These are phyloP conservation scores for Elaeis guineensis DNA, from an alignment of 176 grass and related monocot genomes.

Conservation along the genomic window DNA sequence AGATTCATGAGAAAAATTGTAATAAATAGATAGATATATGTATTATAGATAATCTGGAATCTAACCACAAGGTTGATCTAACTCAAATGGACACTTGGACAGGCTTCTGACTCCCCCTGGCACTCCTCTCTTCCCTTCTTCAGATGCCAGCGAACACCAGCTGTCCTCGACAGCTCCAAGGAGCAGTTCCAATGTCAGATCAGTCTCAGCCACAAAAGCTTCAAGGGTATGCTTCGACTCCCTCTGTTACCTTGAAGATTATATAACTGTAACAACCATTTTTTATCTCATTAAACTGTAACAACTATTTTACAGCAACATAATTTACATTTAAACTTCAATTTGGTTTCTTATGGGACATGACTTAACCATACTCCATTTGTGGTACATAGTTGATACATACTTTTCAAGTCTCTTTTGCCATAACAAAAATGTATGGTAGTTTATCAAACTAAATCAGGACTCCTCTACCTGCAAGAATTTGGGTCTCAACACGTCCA, in stretches of 20 bases:
- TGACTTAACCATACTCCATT: not conserved
- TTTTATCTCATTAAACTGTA: no score
- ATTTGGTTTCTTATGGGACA: not conserved
- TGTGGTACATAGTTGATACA: not conserved
- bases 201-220: not conserved
- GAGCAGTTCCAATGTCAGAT: not conserved
- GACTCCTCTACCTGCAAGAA: no score
- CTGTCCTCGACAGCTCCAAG: not conserved
- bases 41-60: no score
- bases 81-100: not conserved
- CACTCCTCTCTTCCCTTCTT: slow-evolving; percentile 7
- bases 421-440: not conserved
- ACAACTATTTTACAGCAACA: no score
- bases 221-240: not conserved
- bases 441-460: no score
- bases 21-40: no score
- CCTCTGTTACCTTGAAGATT: no score
- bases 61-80: not conserved
- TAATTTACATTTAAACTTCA: no score
- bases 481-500: no score
- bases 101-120: slow-evolving; percentile 24
- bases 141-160: not conserved
- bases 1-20: no score
- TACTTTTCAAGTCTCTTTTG: not conserved
- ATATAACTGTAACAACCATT: no score